Conservation (phyloP, 768 basidiomycete species). For the Rhizopogon salebrosus region DNA sequence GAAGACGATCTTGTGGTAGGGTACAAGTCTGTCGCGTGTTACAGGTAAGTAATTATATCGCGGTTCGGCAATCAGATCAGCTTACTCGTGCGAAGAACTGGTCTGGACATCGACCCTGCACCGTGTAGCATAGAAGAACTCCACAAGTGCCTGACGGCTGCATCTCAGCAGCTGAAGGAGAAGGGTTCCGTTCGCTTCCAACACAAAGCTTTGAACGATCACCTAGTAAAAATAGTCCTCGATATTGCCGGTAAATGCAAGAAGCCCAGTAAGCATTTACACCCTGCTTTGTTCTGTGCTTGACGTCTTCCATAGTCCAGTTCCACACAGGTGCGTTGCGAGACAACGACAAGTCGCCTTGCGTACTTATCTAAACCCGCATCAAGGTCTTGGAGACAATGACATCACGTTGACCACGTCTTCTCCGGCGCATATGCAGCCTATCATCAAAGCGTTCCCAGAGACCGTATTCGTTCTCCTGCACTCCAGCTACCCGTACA, state of each 20-base stretch:
- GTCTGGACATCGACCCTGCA: constrained; percentile 46
- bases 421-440: constrained; percentile 64
- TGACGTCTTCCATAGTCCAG: constrained; percentile 47
- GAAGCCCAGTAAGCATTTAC: constrained; percentile 51
- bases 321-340: constrained; percentile 58
- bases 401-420: constrained; percentile 55
- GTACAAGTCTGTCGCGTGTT: constrained; percentile 76
- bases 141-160: constrained; percentile 26
- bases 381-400: constrained; percentile 58
- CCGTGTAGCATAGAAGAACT: constrained; percentile 21
- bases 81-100: constrained; percentile 38
- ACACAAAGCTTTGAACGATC: constrained; percentile 63
- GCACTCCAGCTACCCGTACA: constrained; percentile 76
- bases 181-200: constrained; percentile 44
- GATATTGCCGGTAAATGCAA: constrained; percentile 43
- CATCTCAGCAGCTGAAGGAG: constrained; percentile 31
- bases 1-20: constrained; percentile 47
- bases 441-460: constrained; percentile 60
- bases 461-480: constrained; percentile 60
- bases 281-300: background rate
- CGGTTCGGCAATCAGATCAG: background rate
- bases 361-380: background rate
- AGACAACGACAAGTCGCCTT: too few relatives aligned
- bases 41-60: constrained; percentile 29
- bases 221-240: constrained; percentile 52